Evolutionary conservation across 2,329 filamentous ascomycete genomes (phyloP).

Genomic region (Sporothrix schenckii): DNA sequence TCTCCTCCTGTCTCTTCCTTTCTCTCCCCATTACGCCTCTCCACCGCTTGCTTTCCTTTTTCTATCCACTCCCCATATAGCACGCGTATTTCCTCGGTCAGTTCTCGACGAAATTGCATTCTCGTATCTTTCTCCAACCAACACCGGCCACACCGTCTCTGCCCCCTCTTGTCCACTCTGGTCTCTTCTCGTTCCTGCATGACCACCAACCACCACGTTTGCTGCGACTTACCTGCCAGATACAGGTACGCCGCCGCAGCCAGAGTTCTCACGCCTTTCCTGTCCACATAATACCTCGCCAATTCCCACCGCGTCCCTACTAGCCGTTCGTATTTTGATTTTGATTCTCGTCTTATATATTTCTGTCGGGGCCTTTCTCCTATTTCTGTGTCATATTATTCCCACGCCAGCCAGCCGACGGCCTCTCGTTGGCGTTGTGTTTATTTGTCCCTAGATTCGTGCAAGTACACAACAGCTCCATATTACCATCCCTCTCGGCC

Average conservation of each 20-base stretch:
- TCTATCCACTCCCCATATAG: no score
- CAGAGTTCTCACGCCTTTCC: neutral
- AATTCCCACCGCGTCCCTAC: no score
- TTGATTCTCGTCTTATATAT: no score
- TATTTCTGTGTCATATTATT: constrained; percentile 4
- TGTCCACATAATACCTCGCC: no score
- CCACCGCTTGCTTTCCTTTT: neutral
- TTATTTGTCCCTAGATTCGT: constrained; percentile 9
- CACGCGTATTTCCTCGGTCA: neutral
- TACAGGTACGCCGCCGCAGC: constrained; percentile 6
- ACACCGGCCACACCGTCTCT: neutral
- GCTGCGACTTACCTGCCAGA: constrained; percentile 22
- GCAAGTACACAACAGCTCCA: constrained; percentile 11
- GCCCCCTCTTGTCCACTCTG: neutral
- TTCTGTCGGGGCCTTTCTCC: neutral
- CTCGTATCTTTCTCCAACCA: neutral
- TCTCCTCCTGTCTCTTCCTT: neutral
- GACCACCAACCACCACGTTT: constrained; percentile 16
- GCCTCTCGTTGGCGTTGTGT: neutral
- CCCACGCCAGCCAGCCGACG: neutral
- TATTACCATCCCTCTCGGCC: constrained; percentile 22
- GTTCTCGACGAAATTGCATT: no score
- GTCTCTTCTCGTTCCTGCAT: constrained; percentile 28
- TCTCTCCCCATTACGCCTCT: neutral
- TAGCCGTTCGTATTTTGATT: no score